These are phyloP conservation scores for Leccinum rimulosum DNA, from an alignment of 768 basidiomycete genomes.

Conservation along the genomic window DNA sequence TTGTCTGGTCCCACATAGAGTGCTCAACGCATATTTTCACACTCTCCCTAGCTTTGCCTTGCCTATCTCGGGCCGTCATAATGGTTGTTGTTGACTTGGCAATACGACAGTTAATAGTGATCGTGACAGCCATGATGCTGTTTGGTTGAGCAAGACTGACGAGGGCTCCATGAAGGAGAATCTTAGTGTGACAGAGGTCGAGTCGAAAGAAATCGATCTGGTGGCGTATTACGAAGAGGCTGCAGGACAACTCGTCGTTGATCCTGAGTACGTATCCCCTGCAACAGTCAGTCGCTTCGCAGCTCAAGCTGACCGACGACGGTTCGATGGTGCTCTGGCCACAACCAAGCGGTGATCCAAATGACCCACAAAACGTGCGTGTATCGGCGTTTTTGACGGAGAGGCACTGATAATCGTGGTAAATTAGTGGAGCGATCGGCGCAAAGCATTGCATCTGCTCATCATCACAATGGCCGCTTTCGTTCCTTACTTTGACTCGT, in stretches of 20 bases:
- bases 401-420: background rate
- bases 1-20: no score
- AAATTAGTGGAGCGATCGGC: slow-evolving; percentile 42
- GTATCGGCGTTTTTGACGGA: background rate
- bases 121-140: background rate
- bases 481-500: slow-evolving; percentile 53
- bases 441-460: slow-evolving; percentile 45
- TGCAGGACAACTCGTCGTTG: slow-evolving; percentile 60
- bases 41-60: no score
- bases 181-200: background rate
- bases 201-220: slow-evolving; percentile 31
- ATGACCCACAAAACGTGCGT: slow-evolving; percentile 54
- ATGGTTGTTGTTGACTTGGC: no score
- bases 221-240: slow-evolving; percentile 48
- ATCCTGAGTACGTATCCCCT: slow-evolving; percentile 47
- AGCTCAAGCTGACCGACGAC: slow-evolving; percentile 45
- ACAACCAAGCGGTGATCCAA: slow-evolving; percentile 46
- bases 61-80: no score
- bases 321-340: slow-evolving; percentile 54
- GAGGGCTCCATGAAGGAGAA: slow-evolving; percentile 3
- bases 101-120: background rate
- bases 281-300: slow-evolving; percentile 35
- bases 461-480: slow-evolving; percentile 52
- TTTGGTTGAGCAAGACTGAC: background rate
- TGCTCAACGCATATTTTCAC: no score